Evolutionary conservation across 1,284 basidiomycete genomes (phyloP).

Genomic region (Omphalotus olearius): DNA sequence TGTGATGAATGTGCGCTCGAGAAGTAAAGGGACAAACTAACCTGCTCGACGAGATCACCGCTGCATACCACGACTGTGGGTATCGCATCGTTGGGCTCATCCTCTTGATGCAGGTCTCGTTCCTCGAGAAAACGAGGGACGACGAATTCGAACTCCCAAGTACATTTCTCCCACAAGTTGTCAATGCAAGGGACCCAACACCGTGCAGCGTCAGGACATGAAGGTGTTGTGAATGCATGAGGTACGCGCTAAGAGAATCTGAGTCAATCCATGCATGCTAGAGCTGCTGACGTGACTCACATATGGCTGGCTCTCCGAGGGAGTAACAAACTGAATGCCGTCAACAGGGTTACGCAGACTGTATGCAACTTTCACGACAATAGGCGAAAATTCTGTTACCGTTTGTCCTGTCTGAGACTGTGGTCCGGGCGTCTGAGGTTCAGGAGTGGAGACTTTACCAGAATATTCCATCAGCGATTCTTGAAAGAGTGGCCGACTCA

Average conservation of each 20-base stretch:
- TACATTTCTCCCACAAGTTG: constrained; percentile 93
- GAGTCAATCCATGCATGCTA: constrained; percentile 14
- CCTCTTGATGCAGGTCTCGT: constrained; percentile 47
- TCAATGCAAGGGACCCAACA: constrained; percentile 99
- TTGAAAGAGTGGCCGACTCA: background rate
- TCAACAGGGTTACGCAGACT: constrained; percentile 78
- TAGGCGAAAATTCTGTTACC: constrained; percentile 70
- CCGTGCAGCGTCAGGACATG: constrained; percentile 85
- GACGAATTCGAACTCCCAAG: constrained; percentile 98
- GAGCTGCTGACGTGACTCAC: constrained; percentile 46
- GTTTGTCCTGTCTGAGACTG: constrained; percentile 35
- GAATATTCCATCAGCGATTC: background rate
- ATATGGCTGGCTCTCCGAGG: constrained; percentile 78
- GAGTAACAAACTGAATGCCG: constrained; percentile 84
- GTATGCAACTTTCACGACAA: constrained; percentile 77
- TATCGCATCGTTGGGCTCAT: constrained; percentile 53
- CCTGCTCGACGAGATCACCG: constrained; percentile 92
- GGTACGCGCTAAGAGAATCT: constrained; percentile 69
- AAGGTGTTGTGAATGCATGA: constrained; percentile 89
- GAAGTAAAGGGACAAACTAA: constrained; percentile 29
- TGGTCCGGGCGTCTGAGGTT: constrained; percentile 67
- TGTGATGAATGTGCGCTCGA: constrained; percentile 16
- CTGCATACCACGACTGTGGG: constrained; percentile 90
- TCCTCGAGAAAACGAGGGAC: constrained; percentile 87
- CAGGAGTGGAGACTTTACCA: constrained; percentile 63